These are phyloP conservation scores for Macrophomina phaseolina DNA, from an alignment of 2,329 filamentous ascomycete genomes.

Conservation along the genomic window DNA sequence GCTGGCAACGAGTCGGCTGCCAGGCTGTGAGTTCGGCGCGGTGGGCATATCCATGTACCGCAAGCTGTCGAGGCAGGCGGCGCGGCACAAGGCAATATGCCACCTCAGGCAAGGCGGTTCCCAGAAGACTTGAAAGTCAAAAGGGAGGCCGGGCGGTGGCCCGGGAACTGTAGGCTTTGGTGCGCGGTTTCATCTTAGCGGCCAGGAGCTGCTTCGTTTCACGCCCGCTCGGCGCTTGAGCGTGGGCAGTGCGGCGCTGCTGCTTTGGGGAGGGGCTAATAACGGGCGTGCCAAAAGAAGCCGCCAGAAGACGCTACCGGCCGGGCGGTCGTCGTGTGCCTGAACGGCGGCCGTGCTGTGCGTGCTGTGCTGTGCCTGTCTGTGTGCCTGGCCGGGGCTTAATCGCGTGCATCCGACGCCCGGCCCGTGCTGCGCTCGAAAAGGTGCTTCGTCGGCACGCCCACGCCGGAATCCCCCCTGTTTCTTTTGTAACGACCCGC, in stretches of 20 bases:
- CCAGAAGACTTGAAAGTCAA: constrained; percentile 13
- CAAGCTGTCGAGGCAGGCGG: not conserved
- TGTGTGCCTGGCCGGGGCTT: too few relatives aligned
- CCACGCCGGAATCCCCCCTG: too few relatives aligned
- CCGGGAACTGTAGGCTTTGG: constrained; percentile 9
- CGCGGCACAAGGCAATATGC: constrained; percentile 1
- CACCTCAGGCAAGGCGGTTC: constrained; percentile 3
- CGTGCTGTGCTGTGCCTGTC: too few relatives aligned
- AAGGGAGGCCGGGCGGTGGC: constrained; percentile 16
- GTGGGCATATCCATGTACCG: constrained; percentile 17
- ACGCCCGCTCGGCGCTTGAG: not conserved
- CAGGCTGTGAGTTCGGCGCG: constrained; percentile 4
- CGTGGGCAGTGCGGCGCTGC: constrained; percentile 9
- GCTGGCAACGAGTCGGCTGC: constrained; percentile 20
- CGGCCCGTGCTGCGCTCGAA: too few relatives aligned
- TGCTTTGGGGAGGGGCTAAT: not conserved
- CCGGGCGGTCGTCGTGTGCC: not conserved
- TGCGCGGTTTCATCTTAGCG: constrained; percentile 16
- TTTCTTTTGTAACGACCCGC: too few relatives aligned
- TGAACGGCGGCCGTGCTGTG: not conserved
- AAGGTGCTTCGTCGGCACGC: too few relatives aligned
- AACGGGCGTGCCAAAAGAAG: not conserved
- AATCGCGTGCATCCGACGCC: too few relatives aligned
- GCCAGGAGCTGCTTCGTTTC: constrained; percentile 23
- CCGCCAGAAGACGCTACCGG: not conserved